Evolutionary conservation across 305 asterid genomes (phyloP), one percentile per base, ranked within the genome.

Genomic region (Fraxinus sp.): DNA sequence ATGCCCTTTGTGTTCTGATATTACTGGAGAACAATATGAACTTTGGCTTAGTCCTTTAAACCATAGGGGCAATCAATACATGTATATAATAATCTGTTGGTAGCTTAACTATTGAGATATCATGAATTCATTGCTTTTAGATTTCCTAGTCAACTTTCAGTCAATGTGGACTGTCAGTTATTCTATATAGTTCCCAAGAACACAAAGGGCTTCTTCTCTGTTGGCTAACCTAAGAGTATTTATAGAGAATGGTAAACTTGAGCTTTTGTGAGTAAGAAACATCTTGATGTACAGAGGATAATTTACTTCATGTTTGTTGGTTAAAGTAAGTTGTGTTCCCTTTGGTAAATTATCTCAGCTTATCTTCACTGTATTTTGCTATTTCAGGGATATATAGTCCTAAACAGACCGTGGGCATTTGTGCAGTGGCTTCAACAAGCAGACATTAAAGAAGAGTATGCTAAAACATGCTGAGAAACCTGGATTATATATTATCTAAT

Each of bases 361-460:
- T 76, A 74, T 64, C 36, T 88, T 80, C 77, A 11, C 80, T 49
- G 62, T 76, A 28, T 87, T 84, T 35, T 75, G 78, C 46, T 68
- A 85, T 76, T 85, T 79, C 93, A 95, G 99, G 99, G 99, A 1
- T 95, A 95, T 88, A 89, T 95, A 84, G 99, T 95, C 84, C 95
- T 95, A 57, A 95, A 95, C 87, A 92, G 99, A 78, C 98, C 99
- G 33, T 95, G 98, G 97, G 99, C 99, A 77, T 94, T 95, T 90
- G 98, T 95, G 76, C 99, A 95, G 88, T 95, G 99, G 99, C 98
- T 95, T 86, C 94, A 92, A 84, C 91, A 95, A 88, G 94, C 97
- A 68, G 79, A 88, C 64, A 95, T 95, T 83, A 84, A 93, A 85
- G 99, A 95, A 91, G 99, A 95, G 98, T 94, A 90, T 3, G 96